Conservation (phyloP, 1,284 basidiomycete genomes). For the Mycosarcoma maydis region DNA sequence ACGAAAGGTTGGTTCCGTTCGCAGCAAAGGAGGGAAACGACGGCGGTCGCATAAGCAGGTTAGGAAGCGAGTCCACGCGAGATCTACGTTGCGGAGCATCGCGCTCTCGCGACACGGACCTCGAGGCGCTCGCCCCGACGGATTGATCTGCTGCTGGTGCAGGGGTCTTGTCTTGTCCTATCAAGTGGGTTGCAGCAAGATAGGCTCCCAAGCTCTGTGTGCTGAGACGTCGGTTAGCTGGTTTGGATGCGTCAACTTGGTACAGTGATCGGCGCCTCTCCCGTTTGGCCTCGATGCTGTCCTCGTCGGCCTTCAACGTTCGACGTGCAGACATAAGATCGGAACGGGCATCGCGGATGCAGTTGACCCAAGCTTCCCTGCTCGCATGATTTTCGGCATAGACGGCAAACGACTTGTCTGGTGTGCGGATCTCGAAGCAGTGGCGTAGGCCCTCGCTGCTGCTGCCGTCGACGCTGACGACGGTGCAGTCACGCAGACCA, state of each 20-base stretch:
- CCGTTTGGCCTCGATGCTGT: slow-evolving; percentile 56
- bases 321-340: slow-evolving; percentile 58
- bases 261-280: slow-evolving; percentile 39
- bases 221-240: slow-evolving; percentile 27
- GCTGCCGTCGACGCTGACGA: slow-evolving; percentile 59
- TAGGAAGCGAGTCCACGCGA: slow-evolving; percentile 41
- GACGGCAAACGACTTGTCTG: slow-evolving; percentile 64
- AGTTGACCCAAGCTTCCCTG: slow-evolving; percentile 58
- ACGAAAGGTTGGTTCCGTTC: slow-evolving; percentile 21
- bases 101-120: slow-evolving; percentile 15
- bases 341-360: slow-evolving; percentile 61
- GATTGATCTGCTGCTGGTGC: slow-evolving; percentile 9
- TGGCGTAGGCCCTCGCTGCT: slow-evolving; percentile 40
- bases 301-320: slow-evolving; percentile 58
- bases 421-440: slow-evolving; percentile 64
- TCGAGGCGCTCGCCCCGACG: slow-evolving; percentile 5
- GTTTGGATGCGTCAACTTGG: slow-evolving; percentile 32
- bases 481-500: slow-evolving; percentile 59
- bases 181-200: slow-evolving; percentile 27
- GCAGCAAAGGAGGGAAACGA: slow-evolving; percentile 39
- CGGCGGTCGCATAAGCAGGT: slow-evolving; percentile 39
- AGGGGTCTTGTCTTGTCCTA: slow-evolving; percentile 24
- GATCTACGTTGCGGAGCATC: slow-evolving; percentile 15
- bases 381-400: slow-evolving; percentile 54
- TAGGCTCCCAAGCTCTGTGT: slow-evolving; percentile 51